Percentiles rank a stretch among this genome's conserved stretches.
These are phyloP conservation scores for Sarcodon sp. DNA, from an alignment of 768 basidiomycete genomes.

Conservation along the genomic window DNA sequence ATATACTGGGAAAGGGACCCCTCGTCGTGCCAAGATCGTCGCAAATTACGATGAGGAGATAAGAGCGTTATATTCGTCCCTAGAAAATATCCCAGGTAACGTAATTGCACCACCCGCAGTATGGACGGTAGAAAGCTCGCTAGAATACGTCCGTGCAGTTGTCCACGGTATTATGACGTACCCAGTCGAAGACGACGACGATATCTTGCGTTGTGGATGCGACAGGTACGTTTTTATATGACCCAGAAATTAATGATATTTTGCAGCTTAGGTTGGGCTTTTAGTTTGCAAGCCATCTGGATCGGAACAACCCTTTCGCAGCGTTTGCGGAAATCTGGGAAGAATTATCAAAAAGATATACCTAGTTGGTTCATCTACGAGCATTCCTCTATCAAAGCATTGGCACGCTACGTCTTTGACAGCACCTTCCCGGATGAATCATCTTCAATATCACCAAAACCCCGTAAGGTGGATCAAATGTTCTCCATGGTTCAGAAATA, in stretches of 20 bases:
- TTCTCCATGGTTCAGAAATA: slow-evolving; percentile 9
- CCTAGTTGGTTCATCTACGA: slow-evolving; percentile 11
- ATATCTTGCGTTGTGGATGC: slow-evolving; percentile 26
- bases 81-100: slow-evolving; percentile 20
- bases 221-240: slow-evolving; percentile 17
- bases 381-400: slow-evolving; percentile 9
- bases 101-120: slow-evolving; percentile 14
- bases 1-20: slow-evolving; percentile 20
- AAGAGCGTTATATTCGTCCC: slow-evolving; percentile 19
- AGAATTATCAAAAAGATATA: slow-evolving; percentile 4
- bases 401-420: slow-evolving; percentile 3
- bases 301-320: slow-evolving; percentile 12
- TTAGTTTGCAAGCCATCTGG: slow-evolving; percentile 12
- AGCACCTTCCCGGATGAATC: not conserved
- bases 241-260: not conserved
- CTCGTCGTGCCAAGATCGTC: slow-evolving; percentile 15
- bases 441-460: not conserved
- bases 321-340: slow-evolving; percentile 7
- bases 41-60: slow-evolving; percentile 26
- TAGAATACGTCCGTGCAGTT: slow-evolving; percentile 16
- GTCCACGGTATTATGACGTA: slow-evolving; percentile 20
- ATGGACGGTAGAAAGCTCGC: slow-evolving; percentile 13
- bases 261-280: slow-evolving; percentile 1
- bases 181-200: slow-evolving; percentile 18
- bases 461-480: slow-evolving; percentile 4